Evolutionary conservation across 2,329 filamentous ascomycete genomes (phyloP), one percentile per base, ranked within the genome.

Genomic region (Drechmeria coniospora): DNA sequence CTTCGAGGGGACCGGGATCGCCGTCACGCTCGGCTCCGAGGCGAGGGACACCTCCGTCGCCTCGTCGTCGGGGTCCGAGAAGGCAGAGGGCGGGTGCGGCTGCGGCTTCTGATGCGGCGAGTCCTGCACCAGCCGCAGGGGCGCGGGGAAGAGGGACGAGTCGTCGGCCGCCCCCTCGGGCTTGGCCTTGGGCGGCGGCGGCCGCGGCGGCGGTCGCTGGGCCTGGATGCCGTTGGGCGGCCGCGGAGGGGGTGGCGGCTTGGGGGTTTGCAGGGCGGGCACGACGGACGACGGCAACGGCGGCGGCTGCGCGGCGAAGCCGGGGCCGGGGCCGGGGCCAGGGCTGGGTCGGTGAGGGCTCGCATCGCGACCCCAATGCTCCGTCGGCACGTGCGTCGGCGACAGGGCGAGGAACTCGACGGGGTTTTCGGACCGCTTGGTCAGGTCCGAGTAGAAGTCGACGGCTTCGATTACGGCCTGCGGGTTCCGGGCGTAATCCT

Each of bases 401-500:
- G 73, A 76, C 28, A 79, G 58, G 43, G 68, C 74, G 15, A 74
- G 57, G 45, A 75, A 84, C 42, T 70, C 65, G 39, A 70, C 65
- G 8, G 76, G 75, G 45, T 83, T 74, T 31, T 83, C 74, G 27
- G 70, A 66, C 36, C 77, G 65, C 58, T 83, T 83, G 36, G 78
- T 77, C 25, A 86, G 77, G 51, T 84, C 79, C 2, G 79, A 81
- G 55, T 86, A 87, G 56, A 87, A 87, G 49, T 86, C 78, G 12
- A 87, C 60, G 24, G 83, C 80, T 48, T 87, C 80, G 30, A 83
- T 74, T 15, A 74, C 79, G 33, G 74, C 83, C 59, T 87, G 79
- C 5, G 90, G 90, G 46, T 98, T 94, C 47, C 90, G 86, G 56
- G 92, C 83, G 55, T 95, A 95, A 51, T 98, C 90, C 46, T 98